Percentiles rank a stretch among this genome's conserved stretches.
Evolutionary conservation across 768 basidiomycete species (phyloP).

Genomic region (Amylocystis lapponica): DNA sequence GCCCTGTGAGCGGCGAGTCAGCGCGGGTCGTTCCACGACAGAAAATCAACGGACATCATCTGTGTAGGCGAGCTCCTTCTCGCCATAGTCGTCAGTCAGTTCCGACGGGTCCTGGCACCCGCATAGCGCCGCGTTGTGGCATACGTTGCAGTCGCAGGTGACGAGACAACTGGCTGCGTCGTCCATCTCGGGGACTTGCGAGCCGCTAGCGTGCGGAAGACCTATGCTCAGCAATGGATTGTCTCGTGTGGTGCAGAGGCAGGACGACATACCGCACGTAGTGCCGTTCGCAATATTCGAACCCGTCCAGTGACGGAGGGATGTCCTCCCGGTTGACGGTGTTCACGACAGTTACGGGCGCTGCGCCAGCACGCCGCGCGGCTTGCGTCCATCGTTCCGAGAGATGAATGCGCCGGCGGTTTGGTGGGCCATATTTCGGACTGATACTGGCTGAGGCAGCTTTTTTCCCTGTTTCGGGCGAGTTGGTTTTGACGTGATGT

Average conservation of each 20-base stretch:
- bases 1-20: slow-evolving; percentile 32
- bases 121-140: slow-evolving; percentile 35
- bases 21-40: slow-evolving; percentile 1
- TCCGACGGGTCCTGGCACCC: slow-evolving; percentile 45
- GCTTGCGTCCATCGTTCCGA: slow-evolving; percentile 23
- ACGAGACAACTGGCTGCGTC: slow-evolving; percentile 31
- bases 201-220: slow-evolving; percentile 2
- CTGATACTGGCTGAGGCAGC: neutral
- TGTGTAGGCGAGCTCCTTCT: slow-evolving; percentile 39
- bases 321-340: slow-evolving; percentile 31
- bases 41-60: slow-evolving; percentile 19
- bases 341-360: slow-evolving; percentile 28
- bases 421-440: neutral
- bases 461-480: neutral
- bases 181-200: slow-evolving; percentile 3
- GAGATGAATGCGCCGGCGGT: neutral
- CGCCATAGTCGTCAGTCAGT: slow-evolving; percentile 23
- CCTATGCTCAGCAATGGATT: too few relatives aligned
- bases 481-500: too few relatives aligned
- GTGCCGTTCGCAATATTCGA: slow-evolving; percentile 47
- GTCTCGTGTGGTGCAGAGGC: too few relatives aligned
- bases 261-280: slow-evolving; percentile 47
- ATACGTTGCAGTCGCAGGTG: slow-evolving; percentile 36
- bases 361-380: slow-evolving; percentile 23
- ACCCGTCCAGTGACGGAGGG: slow-evolving; percentile 37